These are phyloP conservation scores for Aureobasidium uvarum DNA, from an alignment of 2,329 filamentous ascomycete genomes.

Conservation along the genomic window DNA sequence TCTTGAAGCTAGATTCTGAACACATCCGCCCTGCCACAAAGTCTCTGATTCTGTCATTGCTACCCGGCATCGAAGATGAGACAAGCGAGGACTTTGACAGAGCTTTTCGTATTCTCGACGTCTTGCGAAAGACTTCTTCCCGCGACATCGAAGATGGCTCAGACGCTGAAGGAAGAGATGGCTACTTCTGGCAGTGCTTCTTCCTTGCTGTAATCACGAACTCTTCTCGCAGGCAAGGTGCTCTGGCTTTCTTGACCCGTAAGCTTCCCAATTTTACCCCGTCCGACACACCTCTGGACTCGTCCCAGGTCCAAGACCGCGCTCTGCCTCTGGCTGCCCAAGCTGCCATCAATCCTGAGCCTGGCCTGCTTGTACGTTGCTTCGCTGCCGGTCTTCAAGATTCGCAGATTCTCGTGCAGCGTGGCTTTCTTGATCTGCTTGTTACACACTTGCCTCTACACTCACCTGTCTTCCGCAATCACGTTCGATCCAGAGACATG, in stretches of 20 bases:
- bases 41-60: conserved; percentile 79
- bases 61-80: conserved; percentile 92
- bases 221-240: conserved; percentile 77
- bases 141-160: conserved; percentile 49
- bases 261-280: conserved; percentile 69
- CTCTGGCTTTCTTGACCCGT: conserved; percentile 79
- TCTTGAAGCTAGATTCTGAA: conserved; percentile 67
- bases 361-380: conserved; percentile 82
- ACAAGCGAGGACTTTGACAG: conserved; percentile 96
- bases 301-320: conserved; percentile 15
- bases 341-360: conserved; percentile 82
- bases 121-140: conserved; percentile 68
- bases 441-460: conserved; percentile 87
- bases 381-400: conserved; percentile 89
- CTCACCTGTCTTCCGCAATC: conserved; percentile 73
- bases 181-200: conserved; percentile 98
- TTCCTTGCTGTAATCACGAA: conserved; percentile 93
- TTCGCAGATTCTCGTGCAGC: conserved; percentile 84
- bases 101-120: conserved; percentile 74
- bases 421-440: conserved; percentile 88
- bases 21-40: conserved; percentile 85
- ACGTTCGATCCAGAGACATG: conserved; percentile 70
- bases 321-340: conserved; percentile 52
- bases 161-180: conserved; percentile 56
- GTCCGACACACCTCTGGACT: conserved; percentile 32